Evolutionary conservation across 768 basidiomycete species (phyloP).

Genomic region (Suillus luteus): DNA sequence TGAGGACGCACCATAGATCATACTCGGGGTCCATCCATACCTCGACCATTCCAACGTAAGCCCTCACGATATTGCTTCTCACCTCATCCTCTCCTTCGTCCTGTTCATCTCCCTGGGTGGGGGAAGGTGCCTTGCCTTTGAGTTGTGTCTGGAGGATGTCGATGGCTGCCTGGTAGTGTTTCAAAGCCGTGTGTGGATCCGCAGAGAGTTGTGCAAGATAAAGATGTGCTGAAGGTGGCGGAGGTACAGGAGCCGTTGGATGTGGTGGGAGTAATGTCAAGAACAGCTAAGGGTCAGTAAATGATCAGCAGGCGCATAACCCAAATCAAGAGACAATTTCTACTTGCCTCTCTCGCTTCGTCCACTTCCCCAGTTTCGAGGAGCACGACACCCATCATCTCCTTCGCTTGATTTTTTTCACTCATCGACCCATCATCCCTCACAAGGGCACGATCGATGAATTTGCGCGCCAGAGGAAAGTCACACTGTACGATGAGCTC

Average conservation of each 20-base stretch:
- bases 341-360: constrained; percentile 64
- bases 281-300: constrained; percentile 53
- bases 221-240: constrained; percentile 77
- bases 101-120: constrained; percentile 34
- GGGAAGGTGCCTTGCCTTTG: constrained; percentile 68
- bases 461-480: constrained; percentile 77
- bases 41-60: constrained; percentile 87
- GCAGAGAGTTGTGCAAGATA: constrained; percentile 86
- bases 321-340: constrained; percentile 1
- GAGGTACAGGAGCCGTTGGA: constrained; percentile 55
- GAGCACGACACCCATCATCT: constrained; percentile 78
- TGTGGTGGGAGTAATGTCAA: constrained; percentile 58
- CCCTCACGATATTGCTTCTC: constrained; percentile 70
- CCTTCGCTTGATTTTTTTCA: constrained; percentile 66
- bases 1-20: constrained; percentile 72
- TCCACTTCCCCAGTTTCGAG: constrained; percentile 81
- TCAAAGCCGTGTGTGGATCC: constrained; percentile 70
- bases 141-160: constrained; percentile 66
- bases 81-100: constrained; percentile 57
- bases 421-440: constrained; percentile 45
- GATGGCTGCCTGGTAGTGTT: constrained; percentile 80
- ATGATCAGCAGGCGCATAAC: not conserved
- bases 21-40: constrained; percentile 94
- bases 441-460: constrained; percentile 68
- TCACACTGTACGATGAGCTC: constrained; percentile 82